Evolutionary conservation across 2,329 filamentous ascomycete genomes (phyloP), one percentile per base, ranked within the genome.

Genomic region (Lojkania enalia): DNA sequence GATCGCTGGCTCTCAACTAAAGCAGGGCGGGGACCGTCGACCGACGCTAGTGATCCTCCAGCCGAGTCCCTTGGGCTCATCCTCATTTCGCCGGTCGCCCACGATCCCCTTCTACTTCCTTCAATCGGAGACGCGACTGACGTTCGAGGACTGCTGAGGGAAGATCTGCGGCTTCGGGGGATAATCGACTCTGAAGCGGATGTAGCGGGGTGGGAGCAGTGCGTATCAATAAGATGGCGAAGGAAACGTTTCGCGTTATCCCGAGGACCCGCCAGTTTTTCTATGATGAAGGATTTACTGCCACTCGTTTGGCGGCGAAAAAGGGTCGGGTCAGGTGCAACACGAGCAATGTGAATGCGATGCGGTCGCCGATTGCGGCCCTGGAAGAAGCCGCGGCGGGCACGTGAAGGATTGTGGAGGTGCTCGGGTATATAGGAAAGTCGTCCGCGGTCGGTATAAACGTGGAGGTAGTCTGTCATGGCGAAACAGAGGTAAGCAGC

Each of bases 331-430:
- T 75, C 76, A 63, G 49, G 73, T 32, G 65, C 74, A 51, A 75
- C 79, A 44, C 73, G 75, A 46, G 71, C 72, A 47, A 82, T 80
- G 61, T 79, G 77, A 48, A 82, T 81, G 31, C 77, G 79, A 55
- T 81, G 78, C 32, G 77, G 78, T 58, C 78, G 71, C 52, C 77
- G 74, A 46, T 67, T 74, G 54, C 78, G 75, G 44, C 72, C 73
- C 57, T 75, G 74, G 60, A 78, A 81, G 53, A 74, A 47, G 49
- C 62, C 60, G 32, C 55, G 61, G 23, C 58, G 58, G 23, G 56
- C 42, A 23, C 51, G 53, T 23, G 49, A 43, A 21, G 62, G 56
- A 15, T 62, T 55, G 54, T 55, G 52, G 15, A 64, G 52, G 37
- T 69, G 60, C 37, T 69, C 67, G 40, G 67, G 68, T 14, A 70